A percentile compares a stretch with the other conserved stretches of the same genome.
These are phyloP conservation scores for Collybia sp. DNA, from an alignment of 768 basidiomycete species.

Conservation along the genomic window DNA sequence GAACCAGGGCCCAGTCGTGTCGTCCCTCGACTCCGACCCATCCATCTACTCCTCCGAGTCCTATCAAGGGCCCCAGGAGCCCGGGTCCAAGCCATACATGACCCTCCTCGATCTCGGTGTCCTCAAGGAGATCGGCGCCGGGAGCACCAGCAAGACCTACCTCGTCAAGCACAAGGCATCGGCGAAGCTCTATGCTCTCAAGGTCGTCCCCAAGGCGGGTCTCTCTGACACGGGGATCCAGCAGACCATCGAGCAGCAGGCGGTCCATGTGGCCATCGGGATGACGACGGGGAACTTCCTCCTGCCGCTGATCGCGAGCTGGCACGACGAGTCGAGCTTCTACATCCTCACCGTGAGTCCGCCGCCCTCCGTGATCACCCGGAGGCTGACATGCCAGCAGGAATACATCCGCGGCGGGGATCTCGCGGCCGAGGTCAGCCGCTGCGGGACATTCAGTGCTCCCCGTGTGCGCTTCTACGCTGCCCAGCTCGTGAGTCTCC, in stretches of 20 bases:
- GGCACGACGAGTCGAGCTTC: slow-evolving; percentile 12
- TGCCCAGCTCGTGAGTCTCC: slow-evolving; percentile 16
- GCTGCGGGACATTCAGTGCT: slow-evolving; percentile 1
- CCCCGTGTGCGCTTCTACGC: slow-evolving; percentile 11
- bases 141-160: slow-evolving; percentile 6
- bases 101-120: no score
- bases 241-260: not conserved
- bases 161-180: slow-evolving; percentile 11
- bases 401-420: slow-evolving; percentile 17
- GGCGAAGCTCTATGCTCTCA: slow-evolving; percentile 11
- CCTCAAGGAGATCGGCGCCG: no score
- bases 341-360: slow-evolving; percentile 17
- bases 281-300: slow-evolving; percentile 9
- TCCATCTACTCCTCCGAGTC: no score
- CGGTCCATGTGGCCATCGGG: not conserved
- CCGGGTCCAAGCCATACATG: no score
- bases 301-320: slow-evolving; percentile 17
- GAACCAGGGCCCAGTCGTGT: no score
- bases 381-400: slow-evolving; percentile 2
- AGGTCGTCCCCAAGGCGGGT: slow-evolving; percentile 12
- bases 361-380: not conserved
- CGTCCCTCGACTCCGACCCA: no score
- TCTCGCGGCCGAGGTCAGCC: slow-evolving; percentile 6
- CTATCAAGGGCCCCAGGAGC: no score
- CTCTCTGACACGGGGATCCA: slow-evolving; percentile 2